Conservation (phyloP, 2,329 filamentous ascomycete genomes). For the Metarhizium brunneum region DNA sequence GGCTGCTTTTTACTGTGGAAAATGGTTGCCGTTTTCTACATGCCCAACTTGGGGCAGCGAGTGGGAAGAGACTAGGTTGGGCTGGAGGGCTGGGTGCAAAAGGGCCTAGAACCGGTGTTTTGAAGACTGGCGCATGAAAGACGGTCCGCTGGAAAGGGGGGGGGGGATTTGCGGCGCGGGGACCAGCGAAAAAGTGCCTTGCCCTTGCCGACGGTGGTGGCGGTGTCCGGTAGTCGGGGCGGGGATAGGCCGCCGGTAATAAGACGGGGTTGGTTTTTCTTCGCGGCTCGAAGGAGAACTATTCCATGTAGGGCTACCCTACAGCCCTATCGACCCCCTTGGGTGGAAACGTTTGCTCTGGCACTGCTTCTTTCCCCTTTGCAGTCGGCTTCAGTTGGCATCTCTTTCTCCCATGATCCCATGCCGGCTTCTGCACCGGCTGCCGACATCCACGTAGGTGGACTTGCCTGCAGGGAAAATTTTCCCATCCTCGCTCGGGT, state of each 20-base stretch:
- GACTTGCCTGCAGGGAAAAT: background rate
- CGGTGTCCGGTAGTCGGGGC: background rate
- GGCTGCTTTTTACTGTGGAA: no score
- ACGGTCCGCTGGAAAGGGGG: background rate
- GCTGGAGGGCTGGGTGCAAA: background rate
- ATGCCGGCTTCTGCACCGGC: background rate
- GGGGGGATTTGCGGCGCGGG: no score
- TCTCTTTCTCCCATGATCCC: no score
- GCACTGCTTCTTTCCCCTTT: no score
- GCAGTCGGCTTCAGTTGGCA: no score
- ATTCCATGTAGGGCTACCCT: background rate
- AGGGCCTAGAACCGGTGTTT: background rate
- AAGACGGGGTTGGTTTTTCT: background rate
- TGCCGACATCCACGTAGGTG: background rate
- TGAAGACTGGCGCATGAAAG: background rate
- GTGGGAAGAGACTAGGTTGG: background rate
- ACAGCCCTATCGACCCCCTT: background rate
- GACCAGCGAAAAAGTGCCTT: no score
- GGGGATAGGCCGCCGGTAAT: background rate
- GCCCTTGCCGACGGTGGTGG: no score
- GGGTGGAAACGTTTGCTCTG: no score
- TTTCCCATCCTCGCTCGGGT: background rate
- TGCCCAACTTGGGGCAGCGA: conserved; percentile 2
- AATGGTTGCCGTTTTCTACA: no score
- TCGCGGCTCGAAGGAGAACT: background rate